Base-by-base conservation (phyloP, 2,329 filamentous ascomycete genomes). In the Cryphonectria nitschkei region DNA sequence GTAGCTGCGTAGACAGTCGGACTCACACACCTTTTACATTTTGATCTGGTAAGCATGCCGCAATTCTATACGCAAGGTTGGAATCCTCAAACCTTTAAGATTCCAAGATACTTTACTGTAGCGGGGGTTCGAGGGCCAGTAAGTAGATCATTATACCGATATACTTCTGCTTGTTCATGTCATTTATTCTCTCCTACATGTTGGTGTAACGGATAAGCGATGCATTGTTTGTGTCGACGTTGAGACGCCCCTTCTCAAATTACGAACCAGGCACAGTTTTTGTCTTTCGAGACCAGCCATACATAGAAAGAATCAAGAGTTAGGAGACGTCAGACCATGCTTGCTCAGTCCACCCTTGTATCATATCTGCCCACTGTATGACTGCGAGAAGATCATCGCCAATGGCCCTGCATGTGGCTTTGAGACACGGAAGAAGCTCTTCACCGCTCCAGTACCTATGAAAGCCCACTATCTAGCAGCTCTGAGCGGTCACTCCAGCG, bases 401-500 rank as follows among this genome's bases (percentile, higher is more conserved):
- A 61, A 34, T 50, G 34, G 58, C 19, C 7, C 7, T 61, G 34
- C 58, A 61, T 34, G 58, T 61, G 58, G 58, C 58, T 61, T 61
- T 39, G 58, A 61, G 34, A 61, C 58, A 61, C 19, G 58, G 19
- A 61, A 39, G 58, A n/a, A 2, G 11, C 19, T 61, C 54, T 39
- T 39, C 58, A 61, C 58, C 32, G 58, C 58, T n/a, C 19, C 7
- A 61, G 19, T n/a, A 39, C 3, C 32, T 13, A 39, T 22, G 32
- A 39, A 37, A 37, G 19, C 3, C 56, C 19, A 19, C 29, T 37
- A 32, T 14, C 26, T 8, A 11, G 16, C 32, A 37, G 29, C 29
- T 37, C 9, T 26, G 9, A 19, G 22, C 6, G 58, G 34, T 22
- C 32, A 2, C n/a, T 19, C 29, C 16, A 34, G 58, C 58, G 58